Evolutionary conservation across 257 asterid species (phyloP).

Genomic region (Plantago major): DNA sequence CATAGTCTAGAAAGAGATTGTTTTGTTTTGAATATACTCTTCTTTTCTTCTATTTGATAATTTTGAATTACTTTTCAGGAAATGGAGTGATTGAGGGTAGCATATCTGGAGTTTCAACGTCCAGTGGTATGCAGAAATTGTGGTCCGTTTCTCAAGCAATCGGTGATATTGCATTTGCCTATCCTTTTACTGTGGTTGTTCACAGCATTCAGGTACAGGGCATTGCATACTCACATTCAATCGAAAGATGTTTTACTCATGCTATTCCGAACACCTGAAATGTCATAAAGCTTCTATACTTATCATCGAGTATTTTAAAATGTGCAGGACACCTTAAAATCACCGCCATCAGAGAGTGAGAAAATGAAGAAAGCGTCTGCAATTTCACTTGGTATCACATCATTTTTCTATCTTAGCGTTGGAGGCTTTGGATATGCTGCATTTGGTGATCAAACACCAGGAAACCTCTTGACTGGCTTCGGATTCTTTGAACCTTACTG

Average conservation of each 20-base stretch:
- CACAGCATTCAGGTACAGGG: conserved; percentile 61
- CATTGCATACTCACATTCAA: background rate
- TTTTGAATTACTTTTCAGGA: conserved; percentile 33
- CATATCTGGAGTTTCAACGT: conserved; percentile 48
- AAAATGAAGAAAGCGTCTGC: conserved; percentile 72
- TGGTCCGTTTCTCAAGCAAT: conserved; percentile 71
- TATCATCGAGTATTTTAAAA: background rate
- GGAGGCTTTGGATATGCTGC: conserved; percentile 81
- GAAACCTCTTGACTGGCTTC: conserved; percentile 66
- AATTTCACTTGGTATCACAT: conserved; percentile 39
- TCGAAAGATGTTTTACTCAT: too few relatives aligned
- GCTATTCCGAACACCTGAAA: background rate
- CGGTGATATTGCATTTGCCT: conserved; percentile 75
- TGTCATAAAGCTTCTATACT: too few relatives aligned
- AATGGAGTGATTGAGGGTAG: conserved; percentile 59
- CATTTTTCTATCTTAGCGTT: conserved; percentile 58
- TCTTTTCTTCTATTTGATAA: background rate
- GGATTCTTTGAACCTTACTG: conserved; percentile 56
- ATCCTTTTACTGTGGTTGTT: conserved; percentile 57
- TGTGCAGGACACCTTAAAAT: conserved; percentile 56
- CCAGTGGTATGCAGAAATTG: conserved; percentile 48
- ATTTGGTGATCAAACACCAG: conserved; percentile 58
- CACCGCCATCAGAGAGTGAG: conserved; percentile 63
- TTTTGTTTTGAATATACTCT: background rate
- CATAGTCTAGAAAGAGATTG: background rate